Evolutionary conservation across 2,329 filamentous ascomycete genomes (phyloP).

Genomic region (Aspergillus pseudonomiae): DNA sequence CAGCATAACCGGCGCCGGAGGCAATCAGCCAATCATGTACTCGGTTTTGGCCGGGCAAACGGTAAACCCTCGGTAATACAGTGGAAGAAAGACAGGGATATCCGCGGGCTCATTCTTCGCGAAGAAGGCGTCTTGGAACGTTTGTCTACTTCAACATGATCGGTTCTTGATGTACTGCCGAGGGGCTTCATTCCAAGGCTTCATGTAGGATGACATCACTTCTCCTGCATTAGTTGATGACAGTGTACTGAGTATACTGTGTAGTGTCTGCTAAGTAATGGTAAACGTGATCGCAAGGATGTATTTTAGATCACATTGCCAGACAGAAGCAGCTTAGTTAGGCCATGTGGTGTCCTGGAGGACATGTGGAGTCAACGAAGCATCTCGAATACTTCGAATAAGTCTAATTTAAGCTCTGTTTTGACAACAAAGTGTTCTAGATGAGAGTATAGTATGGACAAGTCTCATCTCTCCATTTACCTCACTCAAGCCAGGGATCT

Average conservation of each 20-base stretch:
- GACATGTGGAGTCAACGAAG: background rate
- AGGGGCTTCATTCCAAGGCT: background rate
- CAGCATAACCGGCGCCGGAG: slow-evolving; percentile 17
- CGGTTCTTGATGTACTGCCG: background rate
- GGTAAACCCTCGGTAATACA: slow-evolving; percentile 24
- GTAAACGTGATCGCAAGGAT: background rate
- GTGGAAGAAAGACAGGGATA: background rate
- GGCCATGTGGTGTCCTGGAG: background rate
- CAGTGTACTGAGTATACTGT: background rate
- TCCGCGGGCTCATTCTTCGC: background rate
- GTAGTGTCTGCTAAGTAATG: background rate
- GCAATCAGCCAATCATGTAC: slow-evolving; percentile 33
- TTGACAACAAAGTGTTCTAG: background rate
- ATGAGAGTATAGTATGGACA: too few species aligned
- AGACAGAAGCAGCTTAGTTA: background rate
- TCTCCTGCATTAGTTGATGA: background rate
- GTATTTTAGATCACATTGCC: background rate
- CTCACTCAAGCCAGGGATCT: too few species aligned
- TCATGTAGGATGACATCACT: background rate
- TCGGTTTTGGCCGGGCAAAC: slow-evolving; percentile 30
- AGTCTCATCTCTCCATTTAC: too few species aligned
- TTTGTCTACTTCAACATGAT: background rate
- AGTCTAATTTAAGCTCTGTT: background rate
- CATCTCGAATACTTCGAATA: background rate
- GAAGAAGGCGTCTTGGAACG: background rate